Percentiles rank a stretch among this genome's conserved stretches.
Conservation (phyloP, 257 asterid species). For the Fraxinus quadrangulata region DNA sequence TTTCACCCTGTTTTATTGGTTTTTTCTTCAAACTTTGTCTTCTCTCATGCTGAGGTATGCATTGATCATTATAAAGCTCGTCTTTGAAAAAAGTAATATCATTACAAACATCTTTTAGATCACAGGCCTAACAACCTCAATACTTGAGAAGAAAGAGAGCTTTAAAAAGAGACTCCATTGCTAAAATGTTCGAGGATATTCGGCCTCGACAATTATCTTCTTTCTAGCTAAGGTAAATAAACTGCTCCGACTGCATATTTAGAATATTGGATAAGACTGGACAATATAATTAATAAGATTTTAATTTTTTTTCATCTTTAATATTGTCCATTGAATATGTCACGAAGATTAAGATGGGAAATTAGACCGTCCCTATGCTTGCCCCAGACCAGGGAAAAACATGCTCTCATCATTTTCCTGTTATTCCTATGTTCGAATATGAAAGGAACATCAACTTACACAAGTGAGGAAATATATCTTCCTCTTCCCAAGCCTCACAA, state of each 20-base stretch:
- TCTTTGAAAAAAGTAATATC: no score
- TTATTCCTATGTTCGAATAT: not conserved
- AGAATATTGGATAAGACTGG: not conserved
- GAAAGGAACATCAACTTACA: constrained; percentile 16
- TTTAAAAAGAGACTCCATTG: not conserved
- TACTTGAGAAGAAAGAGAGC: not conserved
- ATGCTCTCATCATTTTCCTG: no score
- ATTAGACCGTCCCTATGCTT: no score
- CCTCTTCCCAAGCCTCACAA: constrained; percentile 72
- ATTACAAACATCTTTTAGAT: no score
- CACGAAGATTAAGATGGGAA: not conserved
- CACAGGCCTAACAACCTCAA: not conserved
- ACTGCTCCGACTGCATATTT: not conserved
- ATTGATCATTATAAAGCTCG: no score
- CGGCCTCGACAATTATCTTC: not conserved
- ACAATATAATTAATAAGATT: not conserved
- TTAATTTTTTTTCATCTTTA: not conserved
- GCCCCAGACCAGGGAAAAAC: no score
- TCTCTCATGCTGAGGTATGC: no score
- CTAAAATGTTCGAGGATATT: not conserved
- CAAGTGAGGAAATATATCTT: constrained; percentile 33
- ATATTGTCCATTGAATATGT: not conserved
- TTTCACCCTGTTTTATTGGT: no score
- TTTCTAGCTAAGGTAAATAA: not conserved
- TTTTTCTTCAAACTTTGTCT: no score